phyloP scores from a whole-genome alignment of 108 stramenopile genomes.

The Aurantiochytrium sp. region DNA sequence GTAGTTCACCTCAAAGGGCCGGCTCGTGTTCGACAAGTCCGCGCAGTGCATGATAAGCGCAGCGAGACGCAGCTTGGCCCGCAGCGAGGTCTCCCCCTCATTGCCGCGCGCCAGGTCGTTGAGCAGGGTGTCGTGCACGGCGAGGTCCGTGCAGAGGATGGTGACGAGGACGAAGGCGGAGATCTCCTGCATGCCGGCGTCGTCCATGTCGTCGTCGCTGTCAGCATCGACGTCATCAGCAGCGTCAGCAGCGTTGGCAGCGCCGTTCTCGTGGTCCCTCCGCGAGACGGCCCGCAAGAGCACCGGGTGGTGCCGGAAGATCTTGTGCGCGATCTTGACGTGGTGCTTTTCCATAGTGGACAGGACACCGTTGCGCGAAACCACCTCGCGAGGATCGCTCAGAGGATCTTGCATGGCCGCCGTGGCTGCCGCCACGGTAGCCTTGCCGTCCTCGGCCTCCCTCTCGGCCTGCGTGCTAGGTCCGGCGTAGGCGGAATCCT shows the following conservation, averaged over 20 bases:
- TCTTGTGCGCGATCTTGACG: neutral
- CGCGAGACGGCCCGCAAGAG: neutral
- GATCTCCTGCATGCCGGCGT: neutral
- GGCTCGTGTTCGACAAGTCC: neutral
- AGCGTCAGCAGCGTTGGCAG: too few relatives aligned
- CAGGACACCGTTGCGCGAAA: neutral
- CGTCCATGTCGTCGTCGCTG: too few relatives aligned
- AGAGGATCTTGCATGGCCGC: neutral
- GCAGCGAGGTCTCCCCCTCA: neutral
- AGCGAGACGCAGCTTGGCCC: neutral
- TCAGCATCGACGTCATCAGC: too few relatives aligned
- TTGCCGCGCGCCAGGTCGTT: neutral
- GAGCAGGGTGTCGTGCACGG: neutral
- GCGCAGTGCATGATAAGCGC: constrained; percentile 10
- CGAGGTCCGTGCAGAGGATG: constrained; percentile 25
- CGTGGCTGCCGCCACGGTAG: neutral
- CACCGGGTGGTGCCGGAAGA: constrained; percentile 6
- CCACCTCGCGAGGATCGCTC: neutral
- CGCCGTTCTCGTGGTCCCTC: neutral
- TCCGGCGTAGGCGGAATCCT: neutral
- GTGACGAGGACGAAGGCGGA: neutral
- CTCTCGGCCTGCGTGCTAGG: too few relatives aligned
- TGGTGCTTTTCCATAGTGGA: neutral
- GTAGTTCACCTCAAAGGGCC: neutral
- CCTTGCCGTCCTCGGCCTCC: neutral